phyloP scores from a whole-genome alignment of 2,329 filamentous ascomycete genomes.

The Claviceps sorghi region DNA sequence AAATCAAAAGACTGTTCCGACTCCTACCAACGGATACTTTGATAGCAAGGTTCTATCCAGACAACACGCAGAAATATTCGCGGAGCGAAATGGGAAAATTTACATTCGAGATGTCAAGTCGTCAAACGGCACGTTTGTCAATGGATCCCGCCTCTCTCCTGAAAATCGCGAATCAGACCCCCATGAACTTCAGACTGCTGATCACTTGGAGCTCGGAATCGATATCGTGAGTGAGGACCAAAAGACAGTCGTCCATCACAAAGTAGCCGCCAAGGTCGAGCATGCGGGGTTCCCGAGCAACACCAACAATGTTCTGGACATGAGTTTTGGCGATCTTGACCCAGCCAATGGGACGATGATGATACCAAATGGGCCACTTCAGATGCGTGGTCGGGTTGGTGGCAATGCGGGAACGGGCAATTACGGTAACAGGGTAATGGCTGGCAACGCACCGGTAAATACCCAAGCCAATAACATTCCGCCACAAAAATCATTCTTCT shows the following conservation, averaged over 20 bases:
- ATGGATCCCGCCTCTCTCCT: slow-evolving; percentile 73
- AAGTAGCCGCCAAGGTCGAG: slow-evolving; percentile 92
- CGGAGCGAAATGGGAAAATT: slow-evolving; percentile 70
- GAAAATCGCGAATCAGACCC: slow-evolving; percentile 96
- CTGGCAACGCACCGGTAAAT: slow-evolving; percentile 29
- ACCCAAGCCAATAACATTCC: slow-evolving; percentile 43
- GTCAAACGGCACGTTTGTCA: slow-evolving; percentile 97
- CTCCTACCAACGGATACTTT: slow-evolving; percentile 84
- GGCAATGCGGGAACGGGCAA: slow-evolving; percentile 50
- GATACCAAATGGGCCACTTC: slow-evolving; percentile 52
- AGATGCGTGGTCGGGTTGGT: slow-evolving; percentile 54
- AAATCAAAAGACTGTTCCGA: slow-evolving; percentile 89
- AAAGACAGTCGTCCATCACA: slow-evolving; percentile 96
- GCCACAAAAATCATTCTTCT: slow-evolving; percentile 70
- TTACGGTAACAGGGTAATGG: slow-evolving; percentile 48
- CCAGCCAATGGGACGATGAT: slow-evolving; percentile 62
- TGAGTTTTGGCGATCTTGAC: slow-evolving; percentile 87
- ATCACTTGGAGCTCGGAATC: slow-evolving; percentile 88
- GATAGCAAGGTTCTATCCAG: slow-evolving; percentile 95
- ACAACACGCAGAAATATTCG: slow-evolving; percentile 93
- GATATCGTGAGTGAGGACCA: slow-evolving; percentile 98
- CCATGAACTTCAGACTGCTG: slow-evolving; percentile 79
- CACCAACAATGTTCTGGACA: slow-evolving; percentile 64
- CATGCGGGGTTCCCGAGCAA: slow-evolving; percentile 74
- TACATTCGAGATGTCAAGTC: slow-evolving; percentile 97